Base-by-base conservation (phyloP, 176 grass and related monocot genomes). In the Juncus effusus region DNA sequence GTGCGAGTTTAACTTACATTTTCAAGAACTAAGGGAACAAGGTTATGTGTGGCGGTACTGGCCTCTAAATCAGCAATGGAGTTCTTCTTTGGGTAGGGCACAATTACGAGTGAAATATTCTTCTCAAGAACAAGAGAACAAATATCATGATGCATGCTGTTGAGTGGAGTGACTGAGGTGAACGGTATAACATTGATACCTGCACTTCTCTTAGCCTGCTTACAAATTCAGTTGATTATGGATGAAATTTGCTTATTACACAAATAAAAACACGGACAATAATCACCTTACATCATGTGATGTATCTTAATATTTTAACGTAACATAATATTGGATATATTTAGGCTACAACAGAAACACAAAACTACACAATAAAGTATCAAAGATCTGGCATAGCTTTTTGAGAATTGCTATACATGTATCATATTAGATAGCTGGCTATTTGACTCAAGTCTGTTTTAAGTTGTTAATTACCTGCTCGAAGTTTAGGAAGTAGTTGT, bases 131-230 rank as follows among this genome's bases (percentile, higher is more conserved):
- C 56, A 12, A 83, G 74, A 0, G 74, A 67, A 59, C 65, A 83
- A 13, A 83, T 59, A 42, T 83, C 80, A 6, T 83, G 60, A 42
- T 83, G 67, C 74, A 83, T 72, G 74, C 67, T 66, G 19, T 54
- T 59, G 39, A 51, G 57, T 54, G 74, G 80, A 3, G 66, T 47
- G 13, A 77, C 65, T 39, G 80, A 69, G 0, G 74, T 83, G 74
- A 83, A 77, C 3, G 74, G 60, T 41, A 60, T 54, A 53, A 73
- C 51, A 59, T 37, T 70, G 51, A 72, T 36, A 0, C 41, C 36
- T 3, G 36, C 4, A 62, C 59, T 62, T 83, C 69, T 65, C 61
- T 67, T 77, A n/a, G 13, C 11, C 54, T 81, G 19, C 70, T 66
- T 40, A 57, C 9, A 2, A 2, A 47, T 47, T 47, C 44, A 47